Base-by-base conservation (phyloP, 495 filamentous ascomycete species). In the Neurospora sp. region DNA sequence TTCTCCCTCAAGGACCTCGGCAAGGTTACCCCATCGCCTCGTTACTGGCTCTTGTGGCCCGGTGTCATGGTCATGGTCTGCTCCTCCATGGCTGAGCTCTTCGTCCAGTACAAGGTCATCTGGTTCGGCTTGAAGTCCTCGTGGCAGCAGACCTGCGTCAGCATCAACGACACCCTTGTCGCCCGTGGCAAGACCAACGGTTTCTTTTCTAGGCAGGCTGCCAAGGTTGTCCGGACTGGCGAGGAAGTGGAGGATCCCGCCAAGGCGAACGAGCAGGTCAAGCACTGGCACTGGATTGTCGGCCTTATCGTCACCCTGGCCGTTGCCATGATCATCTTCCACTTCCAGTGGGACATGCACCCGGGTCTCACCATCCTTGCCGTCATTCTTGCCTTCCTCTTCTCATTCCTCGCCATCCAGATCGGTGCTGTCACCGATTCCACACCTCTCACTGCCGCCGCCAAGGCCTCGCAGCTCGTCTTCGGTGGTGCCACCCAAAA, bases 11-110 rank as follows among this genome's bases (percentile, higher is more conserved):
- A 71, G 40, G 76, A 83, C 73, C 79, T 86, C 9, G 83, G 83
- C 73, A 81, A 84, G 71, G 80, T 11, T 4, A 79, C 79, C 4
- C 90, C 90, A 2, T 87, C 84, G 7, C 90, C 90, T 18, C 83
- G 90, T 8, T 91, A 90, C 76, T 91, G 90, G 90, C 82, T 91
- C 0, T 81, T 91, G 6, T 91, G 90, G 90, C 90, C 90, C 39
- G 85, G 90, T 74, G 90, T 92, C 31, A 84, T 91, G 80, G 81
- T 88, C 74, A 90, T 92, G 87, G 86, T 92, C 69, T 87, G 83
- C 70, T 82, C 84, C 10, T 89, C 87, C 18, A 87, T 91, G 78
- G 86, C 87, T 31, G 88, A 92, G 79, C 82, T 91, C 18, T 80
- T 86, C 23, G 82, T 90, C 18, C 88, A 92, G 75, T 91, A 87